phyloP scores from a whole-genome alignment of 2,329 filamentous ascomycete genomes.

The Fusarium keratoplasticum region DNA sequence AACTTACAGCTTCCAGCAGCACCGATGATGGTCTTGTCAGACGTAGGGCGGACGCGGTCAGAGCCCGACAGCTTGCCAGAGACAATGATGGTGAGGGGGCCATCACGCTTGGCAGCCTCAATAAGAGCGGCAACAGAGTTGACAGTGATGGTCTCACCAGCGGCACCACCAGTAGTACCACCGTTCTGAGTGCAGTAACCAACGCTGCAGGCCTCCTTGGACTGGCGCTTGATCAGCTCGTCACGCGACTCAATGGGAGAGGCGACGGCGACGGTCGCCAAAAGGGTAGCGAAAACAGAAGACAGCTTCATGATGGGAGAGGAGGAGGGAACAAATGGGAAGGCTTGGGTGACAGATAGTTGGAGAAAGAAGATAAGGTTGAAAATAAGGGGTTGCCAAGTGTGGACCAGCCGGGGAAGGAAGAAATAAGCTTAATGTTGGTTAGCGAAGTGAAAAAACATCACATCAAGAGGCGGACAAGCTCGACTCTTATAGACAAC shows the following conservation, averaged over 20 bases:
- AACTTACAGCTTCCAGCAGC: slow-evolving; percentile 41
- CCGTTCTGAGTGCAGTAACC: slow-evolving; percentile 49
- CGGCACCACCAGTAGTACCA: slow-evolving; percentile 48
- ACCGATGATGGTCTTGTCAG: slow-evolving; percentile 61
- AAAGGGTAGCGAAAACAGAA: slow-evolving; percentile 16
- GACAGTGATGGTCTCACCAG: slow-evolving; percentile 46
- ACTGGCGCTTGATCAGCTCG: slow-evolving; percentile 53
- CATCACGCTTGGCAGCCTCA: slow-evolving; percentile 42
- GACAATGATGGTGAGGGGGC: slow-evolving; percentile 46
- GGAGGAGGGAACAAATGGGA: not conserved
- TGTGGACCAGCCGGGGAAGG: not conserved
- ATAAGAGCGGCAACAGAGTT: slow-evolving; percentile 41
- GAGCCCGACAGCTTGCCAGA: slow-evolving; percentile 44
- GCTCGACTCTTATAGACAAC: slow-evolving; percentile 17
- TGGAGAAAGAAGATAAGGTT: not conserved
- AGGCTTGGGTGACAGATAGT: not conserved
- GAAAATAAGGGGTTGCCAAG: not conserved
- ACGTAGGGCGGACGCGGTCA: slow-evolving; percentile 41
- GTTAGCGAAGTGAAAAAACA: not conserved
- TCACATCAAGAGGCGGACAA: not conserved
- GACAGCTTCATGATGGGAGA: slow-evolving; percentile 31
- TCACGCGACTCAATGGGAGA: slow-evolving; percentile 27
- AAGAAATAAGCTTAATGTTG: not conserved
- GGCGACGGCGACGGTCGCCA: slow-evolving; percentile 28
- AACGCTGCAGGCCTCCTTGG: slow-evolving; percentile 58